Base-by-base conservation (phyloP, 192 early-diverging fungal species). In the Backusella mclennaniae region DNA sequence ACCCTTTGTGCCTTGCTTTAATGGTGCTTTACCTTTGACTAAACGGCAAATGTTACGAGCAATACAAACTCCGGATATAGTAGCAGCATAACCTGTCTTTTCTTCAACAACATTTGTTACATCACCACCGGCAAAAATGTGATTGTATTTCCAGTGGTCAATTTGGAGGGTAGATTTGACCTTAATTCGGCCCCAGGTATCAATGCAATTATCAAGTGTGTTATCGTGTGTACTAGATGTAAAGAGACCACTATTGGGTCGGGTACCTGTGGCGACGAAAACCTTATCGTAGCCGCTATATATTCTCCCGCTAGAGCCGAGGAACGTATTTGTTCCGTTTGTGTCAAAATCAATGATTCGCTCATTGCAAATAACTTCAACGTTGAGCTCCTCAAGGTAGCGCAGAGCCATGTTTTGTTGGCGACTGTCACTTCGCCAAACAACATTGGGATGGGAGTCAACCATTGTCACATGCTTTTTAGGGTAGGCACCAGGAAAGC, bases 101-200 rank as follows among this genome's bases (percentile, higher is more conserved):
- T 83, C 80, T 79, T 85, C 84, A 14, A 72, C 70, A 6, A 85
- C 77, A 76, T 85, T 85, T 21, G 80, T 82, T 6, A 85, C 77
- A 73, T 85, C 84, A 1, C 84, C 84, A 35, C 83, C 76, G 23
- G 82, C 82, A 77, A 85, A 85, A 31, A 85, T 84, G 66, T 84
- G 75, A 14, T 73, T 17, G 41, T 77, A 77, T 21, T 69, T 56
- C 39, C 67, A 77, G 72, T 85, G 74, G 7, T 81, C 77, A 3
- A 85, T 39, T 73, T 85, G 84, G 1, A 85, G 68, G 36, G 82
- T 85, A 38, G 84, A 42, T 23, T 71, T 81, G 14, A 85, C 84
- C 63, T 76, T 71, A 46, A 85, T 79, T 21, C 78, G 52, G 17
- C 82, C 82, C 52, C 72, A 56, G 66, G 38, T 38, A 67, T 83